Base-by-base conservation (phyloP, 2,329 filamentous ascomycete genomes). In the Hypoxylon rubiginosum region DNA sequence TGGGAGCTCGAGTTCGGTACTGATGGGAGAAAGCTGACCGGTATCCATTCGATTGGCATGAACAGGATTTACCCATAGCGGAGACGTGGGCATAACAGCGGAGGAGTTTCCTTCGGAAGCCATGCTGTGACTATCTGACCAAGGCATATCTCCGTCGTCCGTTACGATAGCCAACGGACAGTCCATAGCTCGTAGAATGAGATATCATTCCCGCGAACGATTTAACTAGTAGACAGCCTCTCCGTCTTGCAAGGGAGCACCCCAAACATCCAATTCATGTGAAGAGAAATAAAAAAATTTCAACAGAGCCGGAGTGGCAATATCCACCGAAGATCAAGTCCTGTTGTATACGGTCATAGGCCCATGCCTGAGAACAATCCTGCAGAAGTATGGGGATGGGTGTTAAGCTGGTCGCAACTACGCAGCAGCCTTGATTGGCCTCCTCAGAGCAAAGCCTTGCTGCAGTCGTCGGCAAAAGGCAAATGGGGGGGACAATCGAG, bases 11-110 rank as follows among this genome's bases (percentile, higher is more conserved):
- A 85, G 79, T 66, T 80, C 82, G 62, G 82, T 82, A 75, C 85
- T 87, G 70, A 84, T 79, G 43, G 85, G 85, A 39, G 86, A 88
- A 60, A 87, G 75, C 70, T 86, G 85, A 46, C 83, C 82, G 11
- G 80, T 79, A 36, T 80, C 81, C 52, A 79, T 72, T 59, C 80
- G 78, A 45, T 74, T 72, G 55, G 73, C 66, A 52, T 74, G 66
- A 57, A 68, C 61, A 19, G 72, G 57, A 62, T 74, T 72, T 62
- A 78, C 58, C 81, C 81, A 82, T 48, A 78, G 68, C 21, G 79
- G 76, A 39, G 78, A 78, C n/a, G 75, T 74, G 17, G 79, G 74
- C 54, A 79, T 71, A 58, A 69, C 69, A 58, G 75, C 74, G 21
- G 79, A 76, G 39, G 75, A 77, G 62, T 71, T 77, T 62, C 83